phyloP scores from a whole-genome alignment of 805 yeast species.

The Teunomyces pallodes region DNA sequence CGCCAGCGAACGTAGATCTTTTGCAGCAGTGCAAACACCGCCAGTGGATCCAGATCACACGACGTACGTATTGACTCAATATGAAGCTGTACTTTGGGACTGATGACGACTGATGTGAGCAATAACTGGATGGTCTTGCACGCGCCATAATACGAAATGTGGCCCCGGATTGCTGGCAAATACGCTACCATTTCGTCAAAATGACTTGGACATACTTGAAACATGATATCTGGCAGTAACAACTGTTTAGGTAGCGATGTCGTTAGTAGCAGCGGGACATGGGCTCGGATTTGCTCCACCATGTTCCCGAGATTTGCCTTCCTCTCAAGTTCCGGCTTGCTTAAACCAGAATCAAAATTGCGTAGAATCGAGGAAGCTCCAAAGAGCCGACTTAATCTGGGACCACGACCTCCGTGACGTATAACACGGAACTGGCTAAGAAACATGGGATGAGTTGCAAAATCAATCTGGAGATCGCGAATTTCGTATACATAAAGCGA shows the following conservation, averaged over 20 bases:
- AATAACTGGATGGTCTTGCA: slow-evolving; percentile 55
- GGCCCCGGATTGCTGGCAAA: slow-evolving; percentile 57
- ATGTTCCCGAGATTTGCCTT: slow-evolving; percentile 55
- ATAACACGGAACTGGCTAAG: neutral
- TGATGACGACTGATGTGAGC: slow-evolving; percentile 53
- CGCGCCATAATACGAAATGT: slow-evolving; percentile 52
- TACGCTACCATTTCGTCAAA: slow-evolving; percentile 42
- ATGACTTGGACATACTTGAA: slow-evolving; percentile 57
- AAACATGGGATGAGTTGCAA: slow-evolving; percentile 2
- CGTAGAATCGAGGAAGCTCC: neutral
- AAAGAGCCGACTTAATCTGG: neutral
- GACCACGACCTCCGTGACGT: neutral
- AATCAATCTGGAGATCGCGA: slow-evolving; percentile 1
- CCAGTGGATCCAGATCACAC: slow-evolving; percentile 20
- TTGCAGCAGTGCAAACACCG: slow-evolving; percentile 41
- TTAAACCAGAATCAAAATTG: neutral
- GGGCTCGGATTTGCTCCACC: slow-evolving; percentile 44
- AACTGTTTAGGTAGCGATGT: slow-evolving; percentile 42
- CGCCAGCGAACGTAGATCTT: slow-evolving; percentile 56
- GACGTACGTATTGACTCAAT: slow-evolving; percentile 43
- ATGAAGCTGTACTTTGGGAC: slow-evolving; percentile 53
- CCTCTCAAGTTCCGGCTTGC: slow-evolving; percentile 20
- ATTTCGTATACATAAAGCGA: neutral
- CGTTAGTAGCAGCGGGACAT: slow-evolving; percentile 52
- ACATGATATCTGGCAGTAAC: slow-evolving; percentile 45